Conservation (phyloP, 2,329 filamentous ascomycete species). For the Aspergillus sp. region DNA sequence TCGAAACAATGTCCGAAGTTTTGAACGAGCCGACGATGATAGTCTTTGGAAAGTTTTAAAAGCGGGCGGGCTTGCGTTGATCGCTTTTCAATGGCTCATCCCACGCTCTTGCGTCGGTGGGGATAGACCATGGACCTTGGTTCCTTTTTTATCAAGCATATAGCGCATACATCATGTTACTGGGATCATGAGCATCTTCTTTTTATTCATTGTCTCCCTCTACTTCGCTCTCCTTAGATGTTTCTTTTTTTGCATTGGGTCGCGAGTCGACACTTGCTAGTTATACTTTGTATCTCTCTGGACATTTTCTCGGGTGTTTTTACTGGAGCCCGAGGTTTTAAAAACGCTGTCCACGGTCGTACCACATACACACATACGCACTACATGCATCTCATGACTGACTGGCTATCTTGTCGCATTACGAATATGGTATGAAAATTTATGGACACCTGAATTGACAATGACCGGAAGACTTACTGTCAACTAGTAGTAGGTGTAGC, state of each 20-base stretch:
- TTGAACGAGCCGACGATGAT: slow-evolving; percentile 20
- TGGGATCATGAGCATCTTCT: slow-evolving; percentile 28
- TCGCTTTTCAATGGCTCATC: slow-evolving; percentile 22
- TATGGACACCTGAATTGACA: neutral
- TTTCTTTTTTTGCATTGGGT: slow-evolving; percentile 23
- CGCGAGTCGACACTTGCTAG: slow-evolving; percentile 22
- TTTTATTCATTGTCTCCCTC: slow-evolving; percentile 7
- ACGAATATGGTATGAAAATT: slow-evolving; percentile 4
- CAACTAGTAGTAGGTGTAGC: neutral
- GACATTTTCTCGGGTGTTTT: slow-evolving; percentile 16
- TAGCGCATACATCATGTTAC: slow-evolving; percentile 29
- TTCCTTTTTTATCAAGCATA: slow-evolving; percentile 33
- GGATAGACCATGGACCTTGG: slow-evolving; percentile 26
- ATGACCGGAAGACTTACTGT: neutral
- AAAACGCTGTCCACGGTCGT: neutral
- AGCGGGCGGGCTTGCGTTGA: slow-evolving; percentile 37
- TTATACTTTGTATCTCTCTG: slow-evolving; percentile 14
- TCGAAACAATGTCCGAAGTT: slow-evolving; percentile 19
- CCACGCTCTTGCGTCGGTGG: slow-evolving; percentile 23
- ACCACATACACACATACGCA: slow-evolving; percentile 5
- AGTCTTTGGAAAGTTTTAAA: slow-evolving; percentile 21
- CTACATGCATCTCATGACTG: slow-evolving; percentile 22
- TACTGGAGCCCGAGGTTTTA: slow-evolving; percentile 5
- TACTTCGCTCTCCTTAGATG: slow-evolving; percentile 10
- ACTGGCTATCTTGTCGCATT: slow-evolving; percentile 13